These are phyloP conservation scores for Hanseniaspora occidentalis DNA, from an alignment of 805 yeast species.

Conservation along the genomic window DNA sequence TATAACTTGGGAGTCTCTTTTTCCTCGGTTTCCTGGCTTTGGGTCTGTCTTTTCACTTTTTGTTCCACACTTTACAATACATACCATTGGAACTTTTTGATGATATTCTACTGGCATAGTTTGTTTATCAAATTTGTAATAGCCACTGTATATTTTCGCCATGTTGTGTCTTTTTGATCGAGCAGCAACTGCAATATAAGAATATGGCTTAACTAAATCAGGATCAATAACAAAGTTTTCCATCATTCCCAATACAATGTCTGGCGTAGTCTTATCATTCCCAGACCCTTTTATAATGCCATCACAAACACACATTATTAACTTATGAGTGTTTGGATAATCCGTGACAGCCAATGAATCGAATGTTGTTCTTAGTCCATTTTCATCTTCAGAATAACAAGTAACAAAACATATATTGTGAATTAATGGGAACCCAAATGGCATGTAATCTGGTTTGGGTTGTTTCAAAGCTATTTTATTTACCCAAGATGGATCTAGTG, in stretches of 20 bases:
- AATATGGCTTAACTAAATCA: constrained; percentile 67
- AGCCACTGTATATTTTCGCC: constrained; percentile 95
- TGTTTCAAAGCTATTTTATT: constrained; percentile 80
- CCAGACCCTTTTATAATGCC: constrained; percentile 94
- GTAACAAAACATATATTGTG: constrained; percentile 73
- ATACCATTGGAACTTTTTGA: constrained; percentile 67
- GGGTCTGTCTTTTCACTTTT: constrained; percentile 52
- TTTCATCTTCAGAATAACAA: constrained; percentile 88
- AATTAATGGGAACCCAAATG: constrained; percentile 68
- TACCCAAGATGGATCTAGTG: constrained; percentile 45
- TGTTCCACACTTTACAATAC: constrained; percentile 81
- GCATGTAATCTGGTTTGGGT: constrained; percentile 82
- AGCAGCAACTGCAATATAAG: constrained; percentile 91
- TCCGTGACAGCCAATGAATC: constrained; percentile 94
- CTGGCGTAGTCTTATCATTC: constrained; percentile 79
- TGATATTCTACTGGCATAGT: constrained; percentile 74
- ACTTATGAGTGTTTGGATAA: constrained; percentile 88
- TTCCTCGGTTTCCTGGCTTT: constrained; percentile 91
- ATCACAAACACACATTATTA: constrained; percentile 79
- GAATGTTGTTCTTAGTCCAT: constrained; percentile 72
- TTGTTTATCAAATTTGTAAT: constrained; percentile 68
- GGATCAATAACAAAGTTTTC: constrained; percentile 56
- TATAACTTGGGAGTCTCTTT: constrained; percentile 86
- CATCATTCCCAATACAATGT: constrained; percentile 80
- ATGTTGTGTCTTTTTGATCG: constrained; percentile 93